These are phyloP conservation scores for Styphnolobium japonicum DNA, from an alignment of 306 rosid species.

Conservation along the genomic window DNA sequence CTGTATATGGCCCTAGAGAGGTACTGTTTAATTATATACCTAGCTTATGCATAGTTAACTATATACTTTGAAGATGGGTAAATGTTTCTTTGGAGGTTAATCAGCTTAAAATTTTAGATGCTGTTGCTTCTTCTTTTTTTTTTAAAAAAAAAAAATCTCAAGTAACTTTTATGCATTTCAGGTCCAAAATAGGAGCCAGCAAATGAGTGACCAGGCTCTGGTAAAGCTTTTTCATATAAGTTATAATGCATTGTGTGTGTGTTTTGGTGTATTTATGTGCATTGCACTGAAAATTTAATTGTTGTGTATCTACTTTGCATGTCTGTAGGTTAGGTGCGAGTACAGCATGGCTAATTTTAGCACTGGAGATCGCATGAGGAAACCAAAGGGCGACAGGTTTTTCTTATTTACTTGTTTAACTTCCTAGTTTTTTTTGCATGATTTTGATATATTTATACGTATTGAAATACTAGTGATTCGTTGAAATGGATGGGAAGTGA, in stretches of 20 bases:
- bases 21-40: slow-evolving; percentile 24
- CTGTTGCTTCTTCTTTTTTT: neutral
- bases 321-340: slow-evolving; percentile 74
- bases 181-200: slow-evolving; percentile 86
- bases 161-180: slow-evolving; percentile 28
- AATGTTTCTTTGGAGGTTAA: neutral
- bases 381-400: slow-evolving; percentile 89
- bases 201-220: slow-evolving; percentile 66
- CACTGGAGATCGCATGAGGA: slow-evolving; percentile 90
- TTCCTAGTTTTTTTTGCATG: neutral
- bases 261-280: neutral
- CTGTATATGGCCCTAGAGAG: slow-evolving; percentile 94
- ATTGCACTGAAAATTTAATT: neutral
- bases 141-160: neutral
- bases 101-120: neutral
- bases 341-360: slow-evolving; percentile 95
- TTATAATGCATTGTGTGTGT: neutral
- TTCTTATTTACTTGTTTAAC: slow-evolving; percentile 1
- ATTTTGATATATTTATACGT: neutral
- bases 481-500: neutral
- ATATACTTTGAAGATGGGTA: neutral
- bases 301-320: neutral
- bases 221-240: slow-evolving; percentile 28
- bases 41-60: neutral
- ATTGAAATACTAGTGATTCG: neutral